These are phyloP conservation scores for Diaporthe vexans DNA, from an alignment of 2,329 filamentous ascomycete genomes.

Conservation along the genomic window DNA sequence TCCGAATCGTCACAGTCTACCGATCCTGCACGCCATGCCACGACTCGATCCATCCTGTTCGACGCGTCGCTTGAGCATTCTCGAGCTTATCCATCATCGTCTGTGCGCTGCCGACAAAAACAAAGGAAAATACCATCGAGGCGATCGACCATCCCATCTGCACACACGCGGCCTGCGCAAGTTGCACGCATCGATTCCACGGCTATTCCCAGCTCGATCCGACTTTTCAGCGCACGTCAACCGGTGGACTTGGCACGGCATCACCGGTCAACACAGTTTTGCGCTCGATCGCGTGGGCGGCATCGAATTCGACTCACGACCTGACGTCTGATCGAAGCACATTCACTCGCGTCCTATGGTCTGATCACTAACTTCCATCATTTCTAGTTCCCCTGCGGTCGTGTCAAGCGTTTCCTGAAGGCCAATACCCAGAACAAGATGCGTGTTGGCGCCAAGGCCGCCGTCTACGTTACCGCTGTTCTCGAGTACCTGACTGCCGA, in stretches of 20 bases:
- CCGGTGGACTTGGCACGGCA: slow-evolving; percentile 21
- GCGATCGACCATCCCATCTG: background rate
- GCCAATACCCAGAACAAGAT: slow-evolving; percentile 99
- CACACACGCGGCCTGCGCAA: slow-evolving; percentile 14
- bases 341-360: background rate
- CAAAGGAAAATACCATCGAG: background rate
- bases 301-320: slow-evolving; percentile 3
- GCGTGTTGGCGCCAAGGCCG: slow-evolving; percentile 98
- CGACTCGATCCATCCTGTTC: slow-evolving; percentile 26
- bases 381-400: slow-evolving; percentile 93
- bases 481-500: slow-evolving; percentile 98
- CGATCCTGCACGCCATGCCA: slow-evolving; percentile 30
- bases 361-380: slow-evolving; percentile 32
- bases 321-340: slow-evolving; percentile 10
- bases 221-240: slow-evolving; percentile 8
- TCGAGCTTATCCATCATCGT: slow-evolving; percentile 27
- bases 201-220: background rate
- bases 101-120: slow-evolving; percentile 3
- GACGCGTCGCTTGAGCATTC: slow-evolving; percentile 37
- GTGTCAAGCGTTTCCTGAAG: slow-evolving; percentile 99
- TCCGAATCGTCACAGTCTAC: slow-evolving; percentile 41
- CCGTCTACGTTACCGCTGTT: slow-evolving; percentile 97
- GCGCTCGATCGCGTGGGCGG: slow-evolving; percentile 33
- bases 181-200: background rate
- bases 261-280: slow-evolving; percentile 23